Evolutionary conservation across 106 monocot genomes (phyloP), one percentile per base, ranked within the genome.

Genomic region (Phalaenopsis equestris): DNA sequence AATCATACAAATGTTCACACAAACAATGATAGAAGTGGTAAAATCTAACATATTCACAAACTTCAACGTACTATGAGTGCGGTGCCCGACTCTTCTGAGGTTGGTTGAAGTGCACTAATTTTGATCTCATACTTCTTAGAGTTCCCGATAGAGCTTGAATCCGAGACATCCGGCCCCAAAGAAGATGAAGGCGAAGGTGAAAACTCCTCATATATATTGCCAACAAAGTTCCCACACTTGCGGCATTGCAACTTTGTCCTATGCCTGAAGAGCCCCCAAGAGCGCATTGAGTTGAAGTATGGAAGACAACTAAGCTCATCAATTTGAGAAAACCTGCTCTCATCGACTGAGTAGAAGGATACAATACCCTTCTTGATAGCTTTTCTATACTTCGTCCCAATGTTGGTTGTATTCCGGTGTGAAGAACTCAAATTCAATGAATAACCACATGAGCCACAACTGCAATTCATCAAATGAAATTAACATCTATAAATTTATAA

Each of bases 371-470:
- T 91, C 75, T 78, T 91, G 45, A 91, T 89, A 42, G 84, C 65
- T 18, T 91, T 91, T 36, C 84, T 81, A 48, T 91, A 91, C 84
- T 91, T 88, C 5, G 83, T 85, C 42, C 86, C 91, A 68, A 88
- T 84, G 76, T 84, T 83, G 67, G 80, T 57, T 8, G 86, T 91
- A 80, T 88, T 85, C 72, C 88, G 56, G 41, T 81, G 72, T 39
- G 86, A 91, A 16, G 91, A 88, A 75, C 84, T 85, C 43, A 91
- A 82, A 81, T 91, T 88, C 78, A 91, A 48, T 30, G 80, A 81
- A 67, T 91, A 91, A 17, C 88, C 91, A 76, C 91, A 91, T 77
- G 84, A 81, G 8, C 91, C 88, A 83, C 91, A 91, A 80, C 88
- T 91, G 88, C 84, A 82, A 75, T 52, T 43, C 39, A 83, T 41